A percentile compares a stretch with the other conserved stretches of the same genome.
Conservation (phyloP, 225 moss, liverwort and hornwort genomes). For the Sphagnum contortum region DNA sequence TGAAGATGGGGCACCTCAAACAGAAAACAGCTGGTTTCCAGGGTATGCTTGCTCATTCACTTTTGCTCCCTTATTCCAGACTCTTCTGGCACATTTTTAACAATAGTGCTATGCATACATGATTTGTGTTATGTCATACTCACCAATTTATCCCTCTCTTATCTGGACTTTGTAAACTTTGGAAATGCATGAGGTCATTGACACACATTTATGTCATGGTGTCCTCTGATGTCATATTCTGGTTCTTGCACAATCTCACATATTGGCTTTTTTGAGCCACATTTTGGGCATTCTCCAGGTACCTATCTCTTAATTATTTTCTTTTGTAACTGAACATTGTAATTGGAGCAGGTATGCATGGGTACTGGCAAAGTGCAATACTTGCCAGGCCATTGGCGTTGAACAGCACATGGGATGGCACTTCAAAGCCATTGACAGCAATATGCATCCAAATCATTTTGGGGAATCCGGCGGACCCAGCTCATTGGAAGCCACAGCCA, state of each 20-base stretch:
- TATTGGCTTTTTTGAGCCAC: background rate
- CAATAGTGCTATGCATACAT: background rate
- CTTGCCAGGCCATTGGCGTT: constrained; percentile 28
- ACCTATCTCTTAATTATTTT: too few species aligned
- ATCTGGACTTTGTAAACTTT: background rate
- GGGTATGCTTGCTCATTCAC: constrained; percentile 33
- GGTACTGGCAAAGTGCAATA: constrained; percentile 77
- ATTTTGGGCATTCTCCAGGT: too few species aligned
- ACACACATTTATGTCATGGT: too few species aligned
- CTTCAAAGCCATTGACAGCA: constrained; percentile 66
- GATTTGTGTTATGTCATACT: background rate
- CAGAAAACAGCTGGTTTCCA: constrained; percentile 94
- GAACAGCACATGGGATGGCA: constrained; percentile 97
- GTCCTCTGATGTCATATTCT: background rate
- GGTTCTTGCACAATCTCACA: background rate
- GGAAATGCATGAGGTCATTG: too few species aligned
- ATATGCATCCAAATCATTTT: constrained; percentile 80
- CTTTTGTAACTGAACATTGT: constrained; percentile 2
- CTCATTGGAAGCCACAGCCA: constrained; percentile 22
- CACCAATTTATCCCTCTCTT: background rate
- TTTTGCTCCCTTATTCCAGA: background rate
- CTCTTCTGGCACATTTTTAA: background rate
- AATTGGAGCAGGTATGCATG: constrained; percentile 64
- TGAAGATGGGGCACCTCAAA: constrained; percentile 60
- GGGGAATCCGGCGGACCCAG: constrained; percentile 91